Evolutionary conservation across 1,139 yeast species (phyloP).

Genomic region (Yamadazyma atlantica): DNA sequence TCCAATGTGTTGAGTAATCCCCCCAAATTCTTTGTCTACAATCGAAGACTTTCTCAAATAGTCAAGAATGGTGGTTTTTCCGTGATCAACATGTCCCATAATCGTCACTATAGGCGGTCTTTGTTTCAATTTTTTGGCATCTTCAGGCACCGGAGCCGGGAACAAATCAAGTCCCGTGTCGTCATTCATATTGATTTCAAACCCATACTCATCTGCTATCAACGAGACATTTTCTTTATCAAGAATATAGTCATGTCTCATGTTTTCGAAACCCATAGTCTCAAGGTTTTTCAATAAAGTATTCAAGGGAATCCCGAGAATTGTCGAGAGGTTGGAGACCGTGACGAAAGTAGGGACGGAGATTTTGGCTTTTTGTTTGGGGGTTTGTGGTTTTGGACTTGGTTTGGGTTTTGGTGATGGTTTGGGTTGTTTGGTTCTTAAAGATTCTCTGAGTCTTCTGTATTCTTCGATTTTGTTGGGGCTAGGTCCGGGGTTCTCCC

Average conservation of each 20-base stretch:
- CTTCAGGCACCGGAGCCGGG: constrained; percentile 33
- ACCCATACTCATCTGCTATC: constrained; percentile 87
- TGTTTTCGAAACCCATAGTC: constrained; percentile 73
- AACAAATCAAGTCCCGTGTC: constrained; percentile 65
- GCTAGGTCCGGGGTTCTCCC: too few species aligned
- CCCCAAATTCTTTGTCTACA: constrained; percentile 87
- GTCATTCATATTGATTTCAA: constrained; percentile 60
- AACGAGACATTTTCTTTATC: constrained; percentile 84
- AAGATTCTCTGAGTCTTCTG: constrained; percentile 17
- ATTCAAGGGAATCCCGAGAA: constrained; percentile 64
- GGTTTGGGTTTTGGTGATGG: neutral
- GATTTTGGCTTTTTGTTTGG: constrained; percentile 31
- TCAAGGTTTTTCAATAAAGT: constrained; percentile 58
- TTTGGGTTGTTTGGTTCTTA: constrained; percentile 13
- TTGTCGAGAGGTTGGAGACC: constrained; percentile 72
- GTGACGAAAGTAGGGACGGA: constrained; percentile 73
- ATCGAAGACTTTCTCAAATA: constrained; percentile 79
- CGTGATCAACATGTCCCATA: constrained; percentile 99
- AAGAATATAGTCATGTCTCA: constrained; percentile 74
- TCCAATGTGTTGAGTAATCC: constrained; percentile 97
- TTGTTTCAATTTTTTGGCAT: constrained; percentile 43
- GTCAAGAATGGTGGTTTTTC: constrained; percentile 92
- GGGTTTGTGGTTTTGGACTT: constrained; percentile 1
- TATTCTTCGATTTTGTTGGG: constrained; percentile 6
- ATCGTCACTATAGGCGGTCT: constrained; percentile 95